Evolutionary conservation across 2,329 filamentous ascomycete species (phyloP), one percentile per base, ranked within the genome.

Genomic region (Penicillium verrucosum): DNA sequence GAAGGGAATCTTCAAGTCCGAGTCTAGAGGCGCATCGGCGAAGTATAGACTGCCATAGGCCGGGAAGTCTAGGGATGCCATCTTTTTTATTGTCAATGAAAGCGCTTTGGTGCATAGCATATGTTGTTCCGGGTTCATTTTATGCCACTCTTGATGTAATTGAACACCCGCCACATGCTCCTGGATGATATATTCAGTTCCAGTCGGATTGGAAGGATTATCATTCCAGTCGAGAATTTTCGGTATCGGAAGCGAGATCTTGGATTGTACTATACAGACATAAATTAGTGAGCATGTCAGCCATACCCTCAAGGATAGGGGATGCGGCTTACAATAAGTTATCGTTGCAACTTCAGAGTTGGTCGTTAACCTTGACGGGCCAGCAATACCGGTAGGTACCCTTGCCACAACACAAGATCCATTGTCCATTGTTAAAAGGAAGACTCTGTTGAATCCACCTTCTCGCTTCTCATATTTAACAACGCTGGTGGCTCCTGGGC

Each of bases 301-400:
- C n/a, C 21, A 37, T n/a, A 59, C 36, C 18, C 12, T 27, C 16
- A 38, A 47, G 6, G 21, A n/a, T 1, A 8, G 27, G 30, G 23
- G n/a, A 51, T 46, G 12, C 25, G 6, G n/a, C 21, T 60, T 70
- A 79, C 75, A 54, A 60, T 75, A 80, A 58, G 66, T 65, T 43
- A 80, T 77, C 0, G 77, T 80, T 47, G 78, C 77, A 59, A 81
- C 77, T 66, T 80, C 75, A n/a, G 77, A 79, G 56, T 71, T 72
- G 3, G 74, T 79, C 1, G 68, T 70, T 34, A 78, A 66, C 38
- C 67, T 68, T 51, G 63, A 47, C 4, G 74, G 73, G 10, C 76
- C 76, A 65, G 76, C 72, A 56, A 76, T 59, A 25, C 57, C 47
- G 57, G 74, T 77, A 5, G 76, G 77, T 25, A 80, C 37, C 62